Evolutionary conservation across 768 basidiomycete genomes (phyloP), one percentile per base, ranked within the genome.

Genomic region (Russula sp.): DNA sequence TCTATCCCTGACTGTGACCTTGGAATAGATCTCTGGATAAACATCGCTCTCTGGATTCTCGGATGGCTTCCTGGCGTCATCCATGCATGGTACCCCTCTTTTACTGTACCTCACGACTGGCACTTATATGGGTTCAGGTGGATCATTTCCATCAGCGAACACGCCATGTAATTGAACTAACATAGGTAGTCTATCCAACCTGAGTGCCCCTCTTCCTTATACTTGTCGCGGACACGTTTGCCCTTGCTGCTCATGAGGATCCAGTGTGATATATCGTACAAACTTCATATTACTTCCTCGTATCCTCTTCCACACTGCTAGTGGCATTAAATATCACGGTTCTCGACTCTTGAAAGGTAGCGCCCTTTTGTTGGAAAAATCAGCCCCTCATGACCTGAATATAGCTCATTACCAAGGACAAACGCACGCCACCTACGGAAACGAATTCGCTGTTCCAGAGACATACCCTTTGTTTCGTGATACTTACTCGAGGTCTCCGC

Each of bases 41-140:
- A 78, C 60, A 69, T 77, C 63, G 67, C 72, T 0, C 70, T 79
- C 11, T 77, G 74, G 71, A 69, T 78, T 46, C 70, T 79, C 10
- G 78, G 74, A 10, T 79, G 76, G 77, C 74, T 79, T 22, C 78
- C 78, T 4, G 78, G 76, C 46, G 68, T 74, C n/a, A 55, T 78
- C 20, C 77, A 79, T 42, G 76, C 78, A 36, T 77, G 75, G 77
- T 79, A 60, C 25, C 66, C 59, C 2, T 16, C 22, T 5, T 18
- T 9, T 2, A 7, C 22, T 18, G 20, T 25, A 39, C 32, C 1
- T n/a, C 20, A n/a, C 16, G 38, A 35, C 5, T 9, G 41, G 29
- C 20, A 16, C 39, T 46, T 32, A 42, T n/a, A 29, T 18, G n/a
- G 14, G 32, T 18, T 14, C 34, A 74, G 73, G 72, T 74, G 58